Conservation (phyloP, 768 basidiomycete species). For the Phallus indusiatus region DNA sequence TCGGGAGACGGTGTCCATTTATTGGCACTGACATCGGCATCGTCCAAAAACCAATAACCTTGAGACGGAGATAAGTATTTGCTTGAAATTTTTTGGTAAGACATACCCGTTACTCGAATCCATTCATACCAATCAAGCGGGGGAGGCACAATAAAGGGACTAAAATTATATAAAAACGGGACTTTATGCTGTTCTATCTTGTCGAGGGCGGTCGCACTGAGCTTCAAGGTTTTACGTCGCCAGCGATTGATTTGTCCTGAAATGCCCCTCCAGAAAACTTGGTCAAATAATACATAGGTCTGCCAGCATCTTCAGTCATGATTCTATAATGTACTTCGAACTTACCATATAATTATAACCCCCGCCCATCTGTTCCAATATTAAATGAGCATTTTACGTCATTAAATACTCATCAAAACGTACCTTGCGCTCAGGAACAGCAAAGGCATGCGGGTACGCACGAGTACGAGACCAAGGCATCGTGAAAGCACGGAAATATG, state of each 20-base stretch:
- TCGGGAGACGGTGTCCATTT: constrained; percentile 85
- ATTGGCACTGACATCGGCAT: constrained; percentile 79
- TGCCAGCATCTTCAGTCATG: constrained; percentile 20
- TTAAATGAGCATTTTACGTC: constrained; percentile 10
- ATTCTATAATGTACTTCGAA: neutral
- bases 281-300: constrained; percentile 96
- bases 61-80: constrained; percentile 11
- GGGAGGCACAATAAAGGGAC: constrained; percentile 80
- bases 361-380: constrained; percentile 72
- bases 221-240: constrained; percentile 66
- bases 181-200: constrained; percentile 97
- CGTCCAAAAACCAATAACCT: constrained; percentile 98
- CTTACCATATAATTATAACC: constrained; percentile 96
- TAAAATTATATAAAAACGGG: constrained; percentile 97
- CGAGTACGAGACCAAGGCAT: constrained; percentile 98
- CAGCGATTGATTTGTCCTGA: constrained; percentile 93
- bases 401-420: constrained; percentile 10
- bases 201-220: constrained; percentile 80
- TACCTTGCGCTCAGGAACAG: constrained; percentile 92
- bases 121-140: constrained; percentile 99
- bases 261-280: constrained; percentile 94
- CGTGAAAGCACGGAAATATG: constrained; percentile 92
- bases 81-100: neutral
- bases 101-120: constrained; percentile 82
- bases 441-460: constrained; percentile 96